Percentiles rank a stretch among this genome's conserved stretches.
These are phyloP conservation scores for Phytophthora pinifolia DNA, from an alignment of 352 stramenopile genomes.

Conservation along the genomic window DNA sequence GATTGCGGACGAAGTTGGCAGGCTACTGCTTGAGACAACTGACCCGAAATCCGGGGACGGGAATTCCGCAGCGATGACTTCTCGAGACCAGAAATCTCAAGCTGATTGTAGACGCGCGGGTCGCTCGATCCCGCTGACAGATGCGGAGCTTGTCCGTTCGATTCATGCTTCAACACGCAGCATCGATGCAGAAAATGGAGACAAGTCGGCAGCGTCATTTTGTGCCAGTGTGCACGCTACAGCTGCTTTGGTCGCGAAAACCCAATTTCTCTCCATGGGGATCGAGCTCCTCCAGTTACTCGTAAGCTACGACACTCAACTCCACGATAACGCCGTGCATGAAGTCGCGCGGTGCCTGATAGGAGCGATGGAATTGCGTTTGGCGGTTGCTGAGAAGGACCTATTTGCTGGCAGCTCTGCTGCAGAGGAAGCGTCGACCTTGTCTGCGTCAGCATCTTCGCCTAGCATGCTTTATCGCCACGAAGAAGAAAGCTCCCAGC, in stretches of 20 bases:
- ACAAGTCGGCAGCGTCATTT: constrained; percentile 17
- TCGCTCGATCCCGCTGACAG: constrained; percentile 22
- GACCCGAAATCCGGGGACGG: constrained; percentile 7
- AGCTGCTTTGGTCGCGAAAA: constrained; percentile 56
- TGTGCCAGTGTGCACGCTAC: constrained; percentile 29
- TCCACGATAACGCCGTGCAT: constrained; percentile 41
- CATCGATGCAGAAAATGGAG: constrained; percentile 6
- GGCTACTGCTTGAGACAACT: constrained; percentile 26
- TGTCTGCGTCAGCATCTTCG: constrained; percentile 27
- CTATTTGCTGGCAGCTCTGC: constrained; percentile 25
- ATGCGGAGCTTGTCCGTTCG: constrained; percentile 33
- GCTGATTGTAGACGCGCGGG: constrained; percentile 7
- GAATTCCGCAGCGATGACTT: constrained; percentile 6
- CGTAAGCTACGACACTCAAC: constrained; percentile 55
- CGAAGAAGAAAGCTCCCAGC: constrained; percentile 7
- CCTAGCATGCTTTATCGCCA: constrained; percentile 29
- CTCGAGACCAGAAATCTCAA: constrained; percentile 15
- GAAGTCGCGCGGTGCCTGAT: constrained; percentile 70
- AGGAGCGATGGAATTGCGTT: constrained; percentile 46
- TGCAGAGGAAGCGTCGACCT: constrained; percentile 22
- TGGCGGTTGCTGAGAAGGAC: constrained; percentile 63
- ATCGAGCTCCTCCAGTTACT: constrained; percentile 71
- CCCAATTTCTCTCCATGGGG: constrained; percentile 69
- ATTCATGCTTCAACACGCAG: constrained; percentile 31
- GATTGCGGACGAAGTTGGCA: constrained; percentile 57